Evolutionary conservation across 2,329 filamentous ascomycete genomes (phyloP).

Genomic region (Pestalotiopsis sp.): DNA sequence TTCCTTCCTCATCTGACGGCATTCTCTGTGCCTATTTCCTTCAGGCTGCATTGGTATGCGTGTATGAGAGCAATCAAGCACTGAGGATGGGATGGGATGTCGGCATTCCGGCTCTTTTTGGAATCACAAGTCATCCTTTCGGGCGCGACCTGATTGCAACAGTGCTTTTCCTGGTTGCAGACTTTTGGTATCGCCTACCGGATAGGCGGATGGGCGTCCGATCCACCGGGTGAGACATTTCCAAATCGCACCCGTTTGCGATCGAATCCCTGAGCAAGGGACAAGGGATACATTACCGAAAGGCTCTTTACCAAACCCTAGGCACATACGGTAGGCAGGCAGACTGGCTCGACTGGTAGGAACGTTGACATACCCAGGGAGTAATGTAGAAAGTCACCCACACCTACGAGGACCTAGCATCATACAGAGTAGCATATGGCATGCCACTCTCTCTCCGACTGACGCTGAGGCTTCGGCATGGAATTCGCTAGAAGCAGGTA

Average conservation of each 20-base stretch:
- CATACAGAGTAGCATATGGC: neutral
- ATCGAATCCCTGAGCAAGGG: neutral
- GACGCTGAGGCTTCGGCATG: too few relatives aligned
- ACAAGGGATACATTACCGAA: neutral
- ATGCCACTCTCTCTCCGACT: neutral
- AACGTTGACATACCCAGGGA: too few relatives aligned
- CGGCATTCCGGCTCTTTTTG: neutral
- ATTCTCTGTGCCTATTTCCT: constrained; percentile 7
- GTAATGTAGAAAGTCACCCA: too few relatives aligned
- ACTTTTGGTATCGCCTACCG: neutral
- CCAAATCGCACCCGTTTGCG: neutral
- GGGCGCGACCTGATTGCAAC: neutral
- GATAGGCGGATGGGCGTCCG: neutral
- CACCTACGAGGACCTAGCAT: neutral
- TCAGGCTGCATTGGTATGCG: neutral
- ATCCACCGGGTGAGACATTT: constrained; percentile 1
- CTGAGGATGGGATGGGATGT: neutral
- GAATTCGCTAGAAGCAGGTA: constrained; percentile 6
- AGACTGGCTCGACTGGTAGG: too few relatives aligned
- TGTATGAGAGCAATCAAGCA: neutral
- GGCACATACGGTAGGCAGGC: too few relatives aligned
- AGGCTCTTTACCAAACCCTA: too few relatives aligned
- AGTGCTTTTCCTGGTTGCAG: neutral
- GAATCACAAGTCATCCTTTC: neutral
- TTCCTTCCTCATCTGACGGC: constrained; percentile 2